Evolutionary conservation across 2,329 filamentous ascomycete genomes (phyloP).

Genomic region (Exophiala spinifera): DNA sequence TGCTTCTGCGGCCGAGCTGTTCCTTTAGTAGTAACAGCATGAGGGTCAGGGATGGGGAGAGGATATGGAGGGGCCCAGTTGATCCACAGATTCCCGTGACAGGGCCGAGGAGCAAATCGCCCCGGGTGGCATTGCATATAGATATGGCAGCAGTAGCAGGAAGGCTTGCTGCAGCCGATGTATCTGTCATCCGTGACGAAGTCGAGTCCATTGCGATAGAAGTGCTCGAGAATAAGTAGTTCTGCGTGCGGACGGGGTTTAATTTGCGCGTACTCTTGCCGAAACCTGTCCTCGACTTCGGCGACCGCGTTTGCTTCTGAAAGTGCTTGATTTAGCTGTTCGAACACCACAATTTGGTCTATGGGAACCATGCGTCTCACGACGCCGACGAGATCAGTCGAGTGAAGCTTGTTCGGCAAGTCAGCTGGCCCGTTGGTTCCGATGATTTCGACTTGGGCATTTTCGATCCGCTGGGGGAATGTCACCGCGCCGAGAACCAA

Average conservation of each 20-base stretch:
- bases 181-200: constrained; percentile 40
- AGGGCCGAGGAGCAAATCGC: constrained; percentile 28
- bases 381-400: too few species aligned
- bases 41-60: too few species aligned
- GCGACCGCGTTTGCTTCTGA: too few species aligned
- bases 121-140: constrained; percentile 34
- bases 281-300: constrained; percentile 8
- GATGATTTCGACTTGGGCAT: too few species aligned
- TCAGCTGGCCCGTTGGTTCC: too few species aligned
- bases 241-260: constrained; percentile 45
- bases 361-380: too few species aligned
- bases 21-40: too few species aligned
- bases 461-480: too few species aligned
- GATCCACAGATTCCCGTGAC: constrained; percentile 32
- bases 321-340: too few species aligned
- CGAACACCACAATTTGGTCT: too few species aligned
- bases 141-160: constrained; percentile 49
- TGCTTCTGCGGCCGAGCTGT: constrained; percentile 14
- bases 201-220: constrained; percentile 38
- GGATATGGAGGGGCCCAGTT: constrained; percentile 34
- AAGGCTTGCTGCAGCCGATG: constrained; percentile 52
- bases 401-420: too few species aligned
- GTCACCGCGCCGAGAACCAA: too few species aligned
- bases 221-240: constrained; percentile 49
- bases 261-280: constrained; percentile 30